These are phyloP conservation scores for Debaryomyces subglobosus DNA, from an alignment of 1,139 yeast species.

Conservation along the genomic window DNA sequence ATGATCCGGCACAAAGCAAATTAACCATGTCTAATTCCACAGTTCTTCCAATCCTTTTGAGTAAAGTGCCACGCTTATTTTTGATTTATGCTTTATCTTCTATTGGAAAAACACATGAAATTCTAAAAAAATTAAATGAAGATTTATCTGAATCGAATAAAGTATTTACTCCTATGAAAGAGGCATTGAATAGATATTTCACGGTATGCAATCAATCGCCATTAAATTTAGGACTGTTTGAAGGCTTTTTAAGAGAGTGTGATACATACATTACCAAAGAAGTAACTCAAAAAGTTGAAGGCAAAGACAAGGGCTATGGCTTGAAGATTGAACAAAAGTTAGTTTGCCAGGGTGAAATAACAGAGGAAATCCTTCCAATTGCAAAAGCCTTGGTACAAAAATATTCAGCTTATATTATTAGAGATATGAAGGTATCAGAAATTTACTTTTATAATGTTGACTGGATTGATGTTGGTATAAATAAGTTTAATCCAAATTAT, in stretches of 20 bases:
- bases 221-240: slow-evolving; percentile 61
- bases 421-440: slow-evolving; percentile 48
- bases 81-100: slow-evolving; percentile 71
- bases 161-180: slow-evolving; percentile 55
- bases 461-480: slow-evolving; percentile 62
- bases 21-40: slow-evolving; percentile 37
- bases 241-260: slow-evolving; percentile 59
- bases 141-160: slow-evolving; percentile 46
- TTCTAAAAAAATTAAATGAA: slow-evolving; percentile 49
- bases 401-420: slow-evolving; percentile 34
- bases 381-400: slow-evolving; percentile 36
- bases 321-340: slow-evolving; percentile 65
- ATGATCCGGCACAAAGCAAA: slow-evolving; percentile 24
- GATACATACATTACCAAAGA: slow-evolving; percentile 41
- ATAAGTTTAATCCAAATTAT: background rate
- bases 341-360: slow-evolving; percentile 63
- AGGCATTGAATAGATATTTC: slow-evolving; percentile 55
- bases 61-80: slow-evolving; percentile 72
- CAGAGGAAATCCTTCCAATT: slow-evolving; percentile 44
- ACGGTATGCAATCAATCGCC: slow-evolving; percentile 59
- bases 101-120: slow-evolving; percentile 66
- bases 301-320: slow-evolving; percentile 35
- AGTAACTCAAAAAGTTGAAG: slow-evolving; percentile 21
- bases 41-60: slow-evolving; percentile 57
- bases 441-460: slow-evolving; percentile 68